Percentiles rank a stretch among this genome's conserved stretches.
phyloP scores from a whole-genome alignment of 768 basidiomycete genomes.

The Podaxis pistillaris region DNA sequence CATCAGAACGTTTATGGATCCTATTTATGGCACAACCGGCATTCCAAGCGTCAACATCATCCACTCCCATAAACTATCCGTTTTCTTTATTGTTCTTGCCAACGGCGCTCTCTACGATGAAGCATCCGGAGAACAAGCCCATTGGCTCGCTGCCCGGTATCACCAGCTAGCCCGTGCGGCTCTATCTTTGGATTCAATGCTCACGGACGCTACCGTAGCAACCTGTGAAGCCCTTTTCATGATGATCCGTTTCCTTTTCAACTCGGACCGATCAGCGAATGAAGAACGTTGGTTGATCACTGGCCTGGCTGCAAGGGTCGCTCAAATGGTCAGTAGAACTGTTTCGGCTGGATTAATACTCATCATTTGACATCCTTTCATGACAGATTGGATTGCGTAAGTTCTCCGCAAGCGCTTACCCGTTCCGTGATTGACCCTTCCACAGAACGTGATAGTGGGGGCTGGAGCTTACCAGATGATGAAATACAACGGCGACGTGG shows the following conservation, averaged over 20 bases:
- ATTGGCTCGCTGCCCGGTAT: constrained; percentile 33
- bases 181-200: constrained; percentile 43
- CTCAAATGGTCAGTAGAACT: constrained; percentile 39
- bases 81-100: constrained; percentile 52
- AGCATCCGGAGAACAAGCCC: constrained; percentile 26
- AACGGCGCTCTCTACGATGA: constrained; percentile 45
- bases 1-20: constrained; percentile 34
- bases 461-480: constrained; percentile 42
- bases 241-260: constrained; percentile 39
- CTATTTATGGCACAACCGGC: constrained; percentile 38
- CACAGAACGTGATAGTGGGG: constrained; percentile 49
- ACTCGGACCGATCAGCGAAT: constrained; percentile 38
- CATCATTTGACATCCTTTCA: constrained; percentile 3
- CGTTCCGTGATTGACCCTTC: not conserved
- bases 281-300: constrained; percentile 49
- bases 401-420: constrained; percentile 18
- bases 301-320: constrained; percentile 41
- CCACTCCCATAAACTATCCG: constrained; percentile 47
- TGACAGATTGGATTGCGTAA: constrained; percentile 51
- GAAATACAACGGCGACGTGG: constrained; percentile 47
- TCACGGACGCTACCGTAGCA: constrained; percentile 41
- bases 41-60: constrained; percentile 30
- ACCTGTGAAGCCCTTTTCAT: constrained; percentile 49
- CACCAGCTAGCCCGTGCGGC: constrained; percentile 48
- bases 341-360: not conserved